phyloP scores from a whole-genome alignment of 2,329 filamentous ascomycete species.

The Podosphaera fusca region DNA sequence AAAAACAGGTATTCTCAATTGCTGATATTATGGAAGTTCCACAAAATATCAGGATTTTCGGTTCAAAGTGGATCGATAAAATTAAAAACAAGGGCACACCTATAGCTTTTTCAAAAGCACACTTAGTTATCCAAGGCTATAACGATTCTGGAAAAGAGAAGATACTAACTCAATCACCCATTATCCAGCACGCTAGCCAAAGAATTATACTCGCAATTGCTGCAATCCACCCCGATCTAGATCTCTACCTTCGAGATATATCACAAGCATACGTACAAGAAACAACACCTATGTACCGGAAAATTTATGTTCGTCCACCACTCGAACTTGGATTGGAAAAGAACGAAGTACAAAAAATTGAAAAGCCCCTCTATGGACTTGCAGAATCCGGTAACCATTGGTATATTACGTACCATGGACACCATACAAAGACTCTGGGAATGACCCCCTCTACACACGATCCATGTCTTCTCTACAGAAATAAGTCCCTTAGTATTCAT shows the following conservation, averaged over 20 bases:
- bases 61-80: neutral
- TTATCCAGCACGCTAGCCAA: neutral
- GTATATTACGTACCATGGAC: neutral
- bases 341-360: too few species aligned
- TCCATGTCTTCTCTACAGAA: neutral
- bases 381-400: neutral
- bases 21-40: too few species aligned
- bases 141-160: too few species aligned
- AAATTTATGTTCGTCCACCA: too few species aligned
- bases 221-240: neutral
- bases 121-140: neutral
- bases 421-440: neutral
- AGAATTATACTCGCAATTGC: neutral
- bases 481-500: neutral
- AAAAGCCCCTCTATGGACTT: too few species aligned
- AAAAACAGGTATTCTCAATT: too few species aligned
- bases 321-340: too few species aligned
- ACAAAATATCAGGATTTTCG: too few species aligned
- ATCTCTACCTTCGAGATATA: neutral
- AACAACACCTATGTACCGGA: too few species aligned
- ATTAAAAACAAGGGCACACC: neutral
- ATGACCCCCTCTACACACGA: neutral
- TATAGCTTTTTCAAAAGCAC: neutral
- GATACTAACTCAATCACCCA: too few species aligned
- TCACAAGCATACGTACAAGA: neutral